Base-by-base conservation (phyloP, 2,329 filamentous ascomycete genomes). In the Shiraia bambusicola region DNA sequence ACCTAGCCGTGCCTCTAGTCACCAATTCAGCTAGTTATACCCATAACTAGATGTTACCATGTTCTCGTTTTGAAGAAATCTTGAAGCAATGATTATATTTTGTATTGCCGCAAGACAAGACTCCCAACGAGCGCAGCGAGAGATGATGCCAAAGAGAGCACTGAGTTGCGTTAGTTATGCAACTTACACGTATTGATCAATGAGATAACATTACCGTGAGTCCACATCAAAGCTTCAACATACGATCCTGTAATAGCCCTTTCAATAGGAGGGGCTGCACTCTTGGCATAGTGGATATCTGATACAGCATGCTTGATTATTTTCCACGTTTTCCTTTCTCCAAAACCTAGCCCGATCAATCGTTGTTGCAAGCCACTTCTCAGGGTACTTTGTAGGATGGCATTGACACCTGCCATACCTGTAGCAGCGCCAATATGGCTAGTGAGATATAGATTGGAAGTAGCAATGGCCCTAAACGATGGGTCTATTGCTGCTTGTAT, bases 401-500 rank as follows among this genome's bases (percentile, higher is more conserved):
- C 57, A 17, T 52, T 54, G 5, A 50, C 50, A 3, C 48, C 47
- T 6, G 59, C 58, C 52, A 63, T 47, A 12, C 61, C 59, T 6
- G 40, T 40, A 4, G 62, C 28, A 19, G 49, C 42, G 6, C 61
- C 58, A 13, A 59, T 29, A 0, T 42, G 37, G 0, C 26, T 34
- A 2, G 52, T 33, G 0, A 65, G 45, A 40, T 62, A 65, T 12
- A 65, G 28, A 12, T 45, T 42, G 0, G 53, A 47, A 11, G 52
- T 49, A 6, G 56, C 59, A 25, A 63, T 54, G 3, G 61, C 59
- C 0, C 43, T 41, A 25, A 52, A 42, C 6, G 31, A 19, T 2
- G 49, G 52, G 19, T 56, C 56, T 1, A 65, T 45, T 1, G 50
- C 49, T 7, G 58, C 58, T 40, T 60, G 56, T 2, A 63, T 33